Base-by-base conservation (phyloP, 208 protist species). In the Wallacemonas collosoma region DNA sequence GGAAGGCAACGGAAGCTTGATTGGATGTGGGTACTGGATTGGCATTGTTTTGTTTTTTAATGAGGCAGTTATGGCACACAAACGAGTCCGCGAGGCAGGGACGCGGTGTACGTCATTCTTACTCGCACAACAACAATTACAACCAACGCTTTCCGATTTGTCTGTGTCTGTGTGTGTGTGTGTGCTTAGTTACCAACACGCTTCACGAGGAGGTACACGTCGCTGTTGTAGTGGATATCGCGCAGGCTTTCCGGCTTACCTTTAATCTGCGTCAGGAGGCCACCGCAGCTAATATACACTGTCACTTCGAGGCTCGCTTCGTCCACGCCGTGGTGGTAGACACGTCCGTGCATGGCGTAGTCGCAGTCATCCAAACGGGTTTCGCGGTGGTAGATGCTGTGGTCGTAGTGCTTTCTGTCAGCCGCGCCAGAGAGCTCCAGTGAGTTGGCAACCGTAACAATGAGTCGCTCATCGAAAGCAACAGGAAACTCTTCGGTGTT, bases 291-390 rank as follows among this genome's bases (percentile, higher is more conserved):
- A 74, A 98, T 98, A 76, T 97, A 97, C 43, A 99, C 91, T 48
- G 89, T 89, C 39, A 96, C 88, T 56, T 95, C 85, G 26, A 90
- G 71, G 39, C 84, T 93, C 38, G 83, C 87, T 57, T 97, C 86
- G 62, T 98, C 89, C 55, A 97, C 89, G 53, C 97, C 84, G 75
- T 92, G 94, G 64, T 93, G 95, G 81, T 98, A 99, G 53, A 99
- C 94, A 56, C 90, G 93, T 26, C 98, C 98, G 78, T 98, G 97
- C 97, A 99, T 99, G 54, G 98, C 98, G 79, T 99, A 99, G 72
- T 99, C 97, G 75, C 98, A 99, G 64, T 98, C 84, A 73, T 99
- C 97, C 35, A 97, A 76, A 1, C 97, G 83, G 50, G 94, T 96
- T 57, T 90, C 80, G 57, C 94, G 86, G 76, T 95, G 90, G 67